Conservation (phyloP, 2,329 filamentous ascomycete genomes). For the Fusarium agapanthi region DNA sequence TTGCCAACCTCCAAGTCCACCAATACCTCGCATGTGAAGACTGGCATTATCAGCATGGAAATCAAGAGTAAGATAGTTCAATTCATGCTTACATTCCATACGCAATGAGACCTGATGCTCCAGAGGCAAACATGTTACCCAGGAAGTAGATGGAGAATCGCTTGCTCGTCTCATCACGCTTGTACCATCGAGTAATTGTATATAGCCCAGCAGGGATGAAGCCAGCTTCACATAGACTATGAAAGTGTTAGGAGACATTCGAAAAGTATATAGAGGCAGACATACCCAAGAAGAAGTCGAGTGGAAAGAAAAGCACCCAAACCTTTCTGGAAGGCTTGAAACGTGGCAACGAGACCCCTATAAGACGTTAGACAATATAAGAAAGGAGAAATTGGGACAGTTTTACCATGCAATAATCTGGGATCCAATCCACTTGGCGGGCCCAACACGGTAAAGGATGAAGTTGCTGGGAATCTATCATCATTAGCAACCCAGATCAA, state of each 20-base stretch:
- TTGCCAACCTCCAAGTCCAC: slow-evolving; percentile 38
- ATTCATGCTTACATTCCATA: slow-evolving; percentile 45
- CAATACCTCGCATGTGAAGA: slow-evolving; percentile 38
- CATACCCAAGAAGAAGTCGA: slow-evolving; percentile 46
- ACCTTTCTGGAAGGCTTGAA: slow-evolving; percentile 49
- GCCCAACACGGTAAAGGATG: slow-evolving; percentile 56
- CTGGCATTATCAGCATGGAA: background rate
- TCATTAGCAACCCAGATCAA: background rate
- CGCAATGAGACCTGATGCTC: slow-evolving; percentile 41
- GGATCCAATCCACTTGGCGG: slow-evolving; percentile 54
- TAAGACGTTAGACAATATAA: background rate
- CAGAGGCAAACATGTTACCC: slow-evolving; percentile 54
- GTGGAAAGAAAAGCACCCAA: slow-evolving; percentile 48
- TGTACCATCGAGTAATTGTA: slow-evolving; percentile 59
- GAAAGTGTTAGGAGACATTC: background rate
- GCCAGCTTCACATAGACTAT: slow-evolving; percentile 45
- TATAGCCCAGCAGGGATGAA: slow-evolving; percentile 52
- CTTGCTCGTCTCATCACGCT: slow-evolving; percentile 55
- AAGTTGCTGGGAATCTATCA: slow-evolving; percentile 54
- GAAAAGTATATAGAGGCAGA: background rate
- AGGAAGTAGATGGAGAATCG: slow-evolving; percentile 56
- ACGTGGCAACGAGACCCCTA: slow-evolving; percentile 48
- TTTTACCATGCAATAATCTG: slow-evolving; percentile 46
- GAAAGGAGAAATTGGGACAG: accelerated
- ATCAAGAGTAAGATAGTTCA: background rate